Base-by-base conservation (phyloP, 2,329 filamentous ascomycete genomes). In the Xylogone sp. region DNA sequence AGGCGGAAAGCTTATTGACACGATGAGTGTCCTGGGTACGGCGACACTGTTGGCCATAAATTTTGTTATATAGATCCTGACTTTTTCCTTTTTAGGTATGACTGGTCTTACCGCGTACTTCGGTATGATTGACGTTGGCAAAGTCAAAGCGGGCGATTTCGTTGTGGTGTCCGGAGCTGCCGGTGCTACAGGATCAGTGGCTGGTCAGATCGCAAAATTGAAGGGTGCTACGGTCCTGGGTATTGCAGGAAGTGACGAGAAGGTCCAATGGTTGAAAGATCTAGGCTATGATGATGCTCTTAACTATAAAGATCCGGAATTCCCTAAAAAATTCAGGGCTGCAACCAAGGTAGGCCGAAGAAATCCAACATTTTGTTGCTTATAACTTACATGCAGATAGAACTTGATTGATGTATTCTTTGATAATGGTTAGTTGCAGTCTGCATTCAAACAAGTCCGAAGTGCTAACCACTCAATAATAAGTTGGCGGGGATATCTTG, bases 91-190 rank as follows among this genome's bases (percentile, higher is more conserved):
- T 2, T 46, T 81, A 39, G 88, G 88, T 12, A 71, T 83, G 67
- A 89, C 87, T 0, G 86, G 86, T 2, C 60, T 91, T 55, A 92
- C 88, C 0, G 88, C 88, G 2, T 92, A 89, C 70, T 87, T 88
- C 56, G 88, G 88, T 19, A 81, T 92, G 65, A 68, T 81, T 24
- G 78, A 87, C 50, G 79, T 92, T 44, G 88, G 82, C 2, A 72
- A 86, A 50, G 81, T 86, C 42, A 82, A 85, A 66, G 68, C 78
- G 1, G 87, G 87, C 3, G 86, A 92, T 57, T 83, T 86, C 3
- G 87, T 93, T 1, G 86, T 92, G 7, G 85, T 93, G 0, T 87
- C 83, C 8, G 88, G 87, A 6, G 88, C 88, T 1, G 88, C 88
- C 0, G 88, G 88, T 2, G 88, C 88, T 0, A 92, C 88, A 0